Evolutionary conservation across 2,329 filamentous ascomycete genomes (phyloP).

Genomic region (Phialocephala subalpina): DNA sequence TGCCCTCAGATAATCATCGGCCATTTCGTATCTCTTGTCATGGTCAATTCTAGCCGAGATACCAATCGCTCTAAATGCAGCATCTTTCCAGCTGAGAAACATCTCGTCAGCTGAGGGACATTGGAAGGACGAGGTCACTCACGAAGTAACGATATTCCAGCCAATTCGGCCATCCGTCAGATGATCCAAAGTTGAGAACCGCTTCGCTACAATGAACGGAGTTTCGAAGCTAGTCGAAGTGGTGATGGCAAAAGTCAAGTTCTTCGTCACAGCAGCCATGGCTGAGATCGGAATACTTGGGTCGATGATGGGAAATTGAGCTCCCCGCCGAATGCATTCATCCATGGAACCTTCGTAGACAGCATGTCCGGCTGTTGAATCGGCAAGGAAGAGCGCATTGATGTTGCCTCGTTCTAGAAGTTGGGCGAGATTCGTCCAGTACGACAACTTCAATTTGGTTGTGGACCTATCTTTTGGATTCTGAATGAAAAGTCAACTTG

Average conservation of each 20-base stretch:
- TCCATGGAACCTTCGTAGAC: constrained; percentile 11
- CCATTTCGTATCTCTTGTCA: constrained; percentile 14
- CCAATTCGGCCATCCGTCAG: constrained; percentile 62
- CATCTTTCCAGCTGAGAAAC: constrained; percentile 3
- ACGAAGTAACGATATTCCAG: constrained; percentile 67
- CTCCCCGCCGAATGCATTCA: constrained; percentile 12
- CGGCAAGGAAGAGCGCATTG: constrained; percentile 14
- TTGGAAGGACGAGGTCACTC: constrained; percentile 61
- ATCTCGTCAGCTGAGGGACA: neutral
- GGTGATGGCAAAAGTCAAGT: constrained; percentile 7
- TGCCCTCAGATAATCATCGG: constrained; percentile 10
- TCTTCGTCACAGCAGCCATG: constrained; percentile 13
- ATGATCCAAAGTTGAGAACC: constrained; percentile 65
- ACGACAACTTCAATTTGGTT: constrained; percentile 10
- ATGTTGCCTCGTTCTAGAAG: constrained; percentile 16
- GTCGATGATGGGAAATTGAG: constrained; percentile 10
- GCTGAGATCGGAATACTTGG: constrained; percentile 39
- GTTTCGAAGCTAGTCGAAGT: constrained; percentile 5
- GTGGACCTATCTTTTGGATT: too few species aligned
- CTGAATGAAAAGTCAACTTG: neutral
- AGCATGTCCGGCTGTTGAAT: constrained; percentile 6
- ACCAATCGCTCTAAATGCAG: constrained; percentile 55
- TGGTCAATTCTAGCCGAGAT: constrained; percentile 54
- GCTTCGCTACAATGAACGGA: constrained; percentile 6
- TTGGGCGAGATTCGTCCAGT: constrained; percentile 13